phyloP scores from a whole-genome alignment of 2,329 filamentous ascomycete species.

The Sporothrix variecibatus region DNA sequence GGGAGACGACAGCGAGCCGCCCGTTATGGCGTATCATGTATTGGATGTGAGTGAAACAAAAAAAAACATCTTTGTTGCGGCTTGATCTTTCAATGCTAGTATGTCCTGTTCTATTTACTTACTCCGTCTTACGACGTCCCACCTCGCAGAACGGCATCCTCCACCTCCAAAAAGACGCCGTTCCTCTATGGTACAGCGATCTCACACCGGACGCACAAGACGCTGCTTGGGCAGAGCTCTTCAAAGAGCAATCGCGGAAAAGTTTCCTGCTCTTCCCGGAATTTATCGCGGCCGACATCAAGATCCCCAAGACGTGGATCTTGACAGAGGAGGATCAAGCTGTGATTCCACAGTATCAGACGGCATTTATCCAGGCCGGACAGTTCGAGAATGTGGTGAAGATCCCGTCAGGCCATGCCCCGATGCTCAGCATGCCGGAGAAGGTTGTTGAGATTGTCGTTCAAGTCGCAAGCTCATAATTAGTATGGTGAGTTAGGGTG shows the following conservation, averaged over 20 bases:
- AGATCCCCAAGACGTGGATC: slow-evolving; percentile 7
- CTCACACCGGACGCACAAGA: neutral
- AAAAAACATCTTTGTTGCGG: neutral
- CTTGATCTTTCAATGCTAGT: neutral
- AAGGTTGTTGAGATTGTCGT: neutral
- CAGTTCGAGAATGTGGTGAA: slow-evolving; percentile 3
- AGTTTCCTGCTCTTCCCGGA: neutral
- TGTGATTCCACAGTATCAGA: neutral
- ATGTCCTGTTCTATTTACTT: neutral
- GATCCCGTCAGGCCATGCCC: slow-evolving; percentile 17
- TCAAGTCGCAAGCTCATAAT: slow-evolving; percentile 5
- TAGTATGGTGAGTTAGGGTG: neutral
- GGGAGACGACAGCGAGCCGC: slow-evolving; percentile 10
- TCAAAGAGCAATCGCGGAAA: neutral
- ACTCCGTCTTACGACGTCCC: neutral
- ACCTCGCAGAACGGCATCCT: neutral
- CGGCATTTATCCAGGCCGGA: slow-evolving; percentile 1
- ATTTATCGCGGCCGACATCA: neutral
- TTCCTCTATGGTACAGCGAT: neutral
- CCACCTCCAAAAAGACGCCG: neutral
- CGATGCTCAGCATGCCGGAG: slow-evolving; percentile 4
- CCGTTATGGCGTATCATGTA: neutral
- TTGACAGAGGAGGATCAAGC: slow-evolving; percentile 2
- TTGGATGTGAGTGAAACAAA: neutral
- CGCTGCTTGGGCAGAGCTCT: neutral